Evolutionary conservation across 148 eudicot species (phyloP), one percentile per base, ranked within the genome.

Genomic region (Camellia sinensis): DNA sequence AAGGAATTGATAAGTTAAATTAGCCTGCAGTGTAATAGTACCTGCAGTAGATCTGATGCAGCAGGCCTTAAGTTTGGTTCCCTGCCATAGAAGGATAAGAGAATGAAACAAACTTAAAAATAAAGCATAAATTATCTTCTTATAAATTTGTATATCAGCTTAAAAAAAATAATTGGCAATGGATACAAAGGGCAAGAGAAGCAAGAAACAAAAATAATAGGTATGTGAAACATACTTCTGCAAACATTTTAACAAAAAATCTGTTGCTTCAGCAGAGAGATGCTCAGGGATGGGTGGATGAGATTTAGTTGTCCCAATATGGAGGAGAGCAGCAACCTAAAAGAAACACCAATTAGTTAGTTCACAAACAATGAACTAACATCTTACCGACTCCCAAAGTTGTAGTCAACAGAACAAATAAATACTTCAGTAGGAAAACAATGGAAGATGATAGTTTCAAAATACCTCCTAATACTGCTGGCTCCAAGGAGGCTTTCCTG

Each of bases 401-500:
- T 11, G 3, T 29, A 37, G 48, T 50, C 41, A 69, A 61, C 7
- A 1, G 21, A 10, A 69, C 1, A 77, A 46, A 29, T 77, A n/a
- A 12, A 64, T 64, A 46, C 7, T n/a, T 21, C 66, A 68, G 64
- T 41, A 43, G n/a, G 37, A 78, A 67, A 43, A n/a, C n/a, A 22
- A 67, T 0, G 62, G 50, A 17, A 73, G 19, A 72, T 75, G 45
- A 67, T 18, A 43, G 40, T 37, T 54, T 71, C 19, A 48, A 29
- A 3, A 17, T 86, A 96, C 99, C 97, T 93, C 99, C 85, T 96
- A 97, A 85, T 90, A 90, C 80, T 92, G 97, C 86, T 93, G 93
- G 88, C 98, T 92, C 98, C 97, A 93, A 73, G 99, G 99, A 87
- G 99, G 98, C 83, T 93, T 93, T 84, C 99, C 99, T 0, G 99